Conservation (phyloP, 257 asterid genomes). For the Galeopsis tetrahit region DNA sequence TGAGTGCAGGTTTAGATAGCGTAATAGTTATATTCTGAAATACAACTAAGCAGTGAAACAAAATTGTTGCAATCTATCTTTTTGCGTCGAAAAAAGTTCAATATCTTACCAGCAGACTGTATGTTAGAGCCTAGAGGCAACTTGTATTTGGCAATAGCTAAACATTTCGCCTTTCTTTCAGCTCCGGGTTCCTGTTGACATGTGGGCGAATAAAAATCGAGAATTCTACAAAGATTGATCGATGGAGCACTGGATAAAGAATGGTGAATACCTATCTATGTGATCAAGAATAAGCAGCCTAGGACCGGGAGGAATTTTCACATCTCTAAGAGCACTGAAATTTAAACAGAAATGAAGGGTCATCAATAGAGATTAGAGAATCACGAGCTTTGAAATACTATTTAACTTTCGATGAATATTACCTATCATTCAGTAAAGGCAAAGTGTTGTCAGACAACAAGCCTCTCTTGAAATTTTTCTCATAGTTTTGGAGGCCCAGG, state of each 20-base stretch:
- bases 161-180: conserved; percentile 43
- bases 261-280: conserved; percentile 57
- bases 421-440: conserved; percentile 82
- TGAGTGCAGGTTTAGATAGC: background rate
- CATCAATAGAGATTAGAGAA: background rate
- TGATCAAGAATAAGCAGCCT: conserved; percentile 84
- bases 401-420: conserved; percentile 2
- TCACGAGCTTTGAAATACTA: background rate
- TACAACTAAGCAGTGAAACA: conserved; percentile 19
- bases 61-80: conserved; percentile 27
- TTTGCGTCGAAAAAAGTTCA: background rate
- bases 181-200: conserved; percentile 61
- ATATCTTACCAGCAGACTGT: conserved; percentile 13
- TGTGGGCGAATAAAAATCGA: conserved; percentile 18
- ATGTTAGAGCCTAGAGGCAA: background rate
- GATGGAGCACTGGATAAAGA: background rate
- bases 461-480: conserved; percentile 88
- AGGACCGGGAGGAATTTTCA: conserved; percentile 88
- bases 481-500: conserved; percentile 82
- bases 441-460: conserved; percentile 74
- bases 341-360: background rate
- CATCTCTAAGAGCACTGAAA: conserved; percentile 84
- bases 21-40: conserved; percentile 16
- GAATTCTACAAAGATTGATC: background rate
- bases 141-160: conserved; percentile 17